phyloP scores from a whole-genome alignment of 2,329 filamentous ascomycete genomes.

The Aotearoamyces nothofagi region DNA sequence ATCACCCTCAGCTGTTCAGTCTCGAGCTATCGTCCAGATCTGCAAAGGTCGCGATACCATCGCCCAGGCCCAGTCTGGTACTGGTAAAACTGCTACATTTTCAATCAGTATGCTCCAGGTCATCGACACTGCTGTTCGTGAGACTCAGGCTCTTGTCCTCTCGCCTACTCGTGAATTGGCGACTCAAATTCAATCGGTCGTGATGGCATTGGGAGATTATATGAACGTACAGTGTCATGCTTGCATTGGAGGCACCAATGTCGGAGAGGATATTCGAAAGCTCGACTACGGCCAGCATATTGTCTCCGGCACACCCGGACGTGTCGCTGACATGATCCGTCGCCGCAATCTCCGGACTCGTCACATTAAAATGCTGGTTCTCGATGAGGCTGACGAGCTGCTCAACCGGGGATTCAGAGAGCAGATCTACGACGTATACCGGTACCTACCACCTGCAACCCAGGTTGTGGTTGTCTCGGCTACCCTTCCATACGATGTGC shows the following conservation, averaged over 20 bases:
- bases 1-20: constrained; percentile 93
- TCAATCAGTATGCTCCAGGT: constrained; percentile 93
- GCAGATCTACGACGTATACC: constrained; percentile 98
- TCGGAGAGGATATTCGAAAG: constrained; percentile 94
- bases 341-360: constrained; percentile 57
- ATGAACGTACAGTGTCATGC: constrained; percentile 99
- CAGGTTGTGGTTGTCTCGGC: constrained; percentile 98
- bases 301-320: constrained; percentile 91
- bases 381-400: constrained; percentile 64
- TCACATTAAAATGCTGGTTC: constrained; percentile 65
- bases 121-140: constrained; percentile 82
- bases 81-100: constrained; percentile 93
- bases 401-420: constrained; percentile 93
- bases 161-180: constrained; percentile 94
- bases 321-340: constrained; percentile 77
- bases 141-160: constrained; percentile 88
- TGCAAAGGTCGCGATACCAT: constrained; percentile 99
- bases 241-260: constrained; percentile 95
- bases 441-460: constrained; percentile 87
- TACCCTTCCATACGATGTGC: constrained; percentile 91
- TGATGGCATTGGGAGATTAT: constrained; percentile 99
- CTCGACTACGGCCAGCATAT: constrained; percentile 97
- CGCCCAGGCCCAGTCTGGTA: constrained; percentile 92
- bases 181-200: constrained; percentile 95
- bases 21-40: constrained; percentile 93